phyloP scores from a whole-genome alignment of 2,329 filamentous ascomycete genomes.

The Ceratocystis alfenasii region DNA sequence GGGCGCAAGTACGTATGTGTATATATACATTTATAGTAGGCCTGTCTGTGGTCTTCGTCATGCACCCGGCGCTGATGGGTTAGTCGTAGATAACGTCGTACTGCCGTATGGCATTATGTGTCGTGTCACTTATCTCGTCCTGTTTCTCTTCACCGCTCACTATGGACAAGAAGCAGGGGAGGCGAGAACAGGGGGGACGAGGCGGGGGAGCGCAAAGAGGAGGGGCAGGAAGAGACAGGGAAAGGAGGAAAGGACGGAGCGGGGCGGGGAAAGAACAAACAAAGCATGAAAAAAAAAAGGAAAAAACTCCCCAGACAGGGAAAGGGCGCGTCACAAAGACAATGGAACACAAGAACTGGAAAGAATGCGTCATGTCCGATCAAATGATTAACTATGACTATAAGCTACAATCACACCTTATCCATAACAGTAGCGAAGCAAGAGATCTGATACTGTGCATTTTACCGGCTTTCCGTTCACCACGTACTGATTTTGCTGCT shows the following conservation, averaged over 20 bases:
- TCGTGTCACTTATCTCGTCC: conserved; percentile 4
- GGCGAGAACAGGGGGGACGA: not conserved
- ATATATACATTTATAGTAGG: not conserved
- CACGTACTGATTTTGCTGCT: not conserved
- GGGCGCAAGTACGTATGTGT: not conserved
- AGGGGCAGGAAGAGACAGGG: not conserved
- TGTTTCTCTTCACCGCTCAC: not conserved
- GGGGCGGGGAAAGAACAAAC: not conserved
- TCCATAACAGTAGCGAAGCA: not conserved
- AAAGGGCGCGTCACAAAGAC: not conserved
- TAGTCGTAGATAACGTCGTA: not conserved
- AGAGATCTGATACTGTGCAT: not conserved
- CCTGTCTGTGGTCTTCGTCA: not conserved
- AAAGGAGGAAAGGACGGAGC: not conserved
- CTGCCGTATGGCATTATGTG: not conserved
- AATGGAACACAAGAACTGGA: not conserved
- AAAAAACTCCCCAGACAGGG: not conserved
- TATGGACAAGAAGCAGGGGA: not conserved
- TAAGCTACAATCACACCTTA: not conserved
- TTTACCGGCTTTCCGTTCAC: not conserved
- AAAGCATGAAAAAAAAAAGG: not conserved
- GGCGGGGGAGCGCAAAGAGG: not conserved
- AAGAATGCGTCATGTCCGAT: not conserved
- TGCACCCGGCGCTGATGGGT: not conserved
- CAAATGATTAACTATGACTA: not conserved